Base-by-base conservation (phyloP, 805 yeast species). In the Pichia nakasei region DNA sequence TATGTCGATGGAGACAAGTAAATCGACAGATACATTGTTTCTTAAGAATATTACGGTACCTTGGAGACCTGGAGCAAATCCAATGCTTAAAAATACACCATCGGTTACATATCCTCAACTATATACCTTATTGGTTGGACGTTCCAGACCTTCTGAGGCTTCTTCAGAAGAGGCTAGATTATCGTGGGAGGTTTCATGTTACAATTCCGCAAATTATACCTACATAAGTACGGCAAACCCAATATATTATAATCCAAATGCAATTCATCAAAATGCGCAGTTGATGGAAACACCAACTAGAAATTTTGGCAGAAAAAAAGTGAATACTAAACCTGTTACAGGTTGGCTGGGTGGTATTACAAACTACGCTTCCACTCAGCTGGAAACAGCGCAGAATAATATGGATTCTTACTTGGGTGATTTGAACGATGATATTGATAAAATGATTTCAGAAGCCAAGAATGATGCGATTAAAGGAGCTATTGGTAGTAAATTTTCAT, bases 31-130 rank as follows among this genome's bases (percentile, higher is more conserved):
- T 59, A 64, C 71, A 2, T 63, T 93, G 31, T 89, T 82, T 64
- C 82, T 85, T 55, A 82, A 76, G 22, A 75, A 78, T 48, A 70
- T 83, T 37, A 65, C 73, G 6, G 73, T 82, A 19, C 94, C 96
- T 2, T 75, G 77, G 27, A 71, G 97, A 39, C 99, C 98, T 2
- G 70, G 76, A 5, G 77, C 85, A 7, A 67, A 85, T 37, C 91
- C 82, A 60, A 85, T 96, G 93, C 85, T 93, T 7, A 77, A 82
- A 51, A 96, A 96, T 3, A 55, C 82, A 0, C 76, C 77, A 18
- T 70, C 72, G 48, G 72, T 82, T n/a, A 66, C 79, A 2, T 60
- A 73, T 20, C 69, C 72, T 1, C 95, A 85, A 48, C 67, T 93
- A 42, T 81, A 83, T 46, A 43, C 56, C 12, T 56, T 86, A 37